Conservation (phyloP, 768 basidiomycete species). For the Phaffia tasmanica region DNA sequence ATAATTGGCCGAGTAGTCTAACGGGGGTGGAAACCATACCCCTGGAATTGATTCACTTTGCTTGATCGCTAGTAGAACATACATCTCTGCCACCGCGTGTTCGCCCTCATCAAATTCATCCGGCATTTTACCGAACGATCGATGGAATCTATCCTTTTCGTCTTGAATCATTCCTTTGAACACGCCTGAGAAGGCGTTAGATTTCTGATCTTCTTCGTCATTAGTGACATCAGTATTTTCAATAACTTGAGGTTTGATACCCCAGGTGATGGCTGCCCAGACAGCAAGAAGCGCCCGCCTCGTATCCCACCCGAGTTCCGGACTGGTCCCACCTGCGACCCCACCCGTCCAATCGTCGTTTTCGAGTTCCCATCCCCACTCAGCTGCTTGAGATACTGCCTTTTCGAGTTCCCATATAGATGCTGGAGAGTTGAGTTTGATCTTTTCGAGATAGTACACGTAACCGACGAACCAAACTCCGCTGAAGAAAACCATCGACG, state of each 20-base stretch:
- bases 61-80: not conserved
- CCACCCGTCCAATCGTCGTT: constrained; percentile 17
- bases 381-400: not conserved
- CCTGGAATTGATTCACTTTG: not conserved
- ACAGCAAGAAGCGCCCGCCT: not conserved
- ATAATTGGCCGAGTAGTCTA: not conserved
- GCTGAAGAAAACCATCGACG: too few species aligned
- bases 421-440: too few species aligned
- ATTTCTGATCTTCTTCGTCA: not conserved
- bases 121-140: not conserved
- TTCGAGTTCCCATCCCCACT: constrained; percentile 14
- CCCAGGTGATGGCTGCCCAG: constrained; percentile 3
- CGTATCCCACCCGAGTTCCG: not conserved
- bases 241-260: not conserved
- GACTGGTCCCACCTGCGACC: not conserved
- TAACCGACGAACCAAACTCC: too few species aligned
- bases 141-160: not conserved
- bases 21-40: not conserved
- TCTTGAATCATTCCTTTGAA: too few species aligned
- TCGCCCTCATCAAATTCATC: not conserved
- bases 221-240: not conserved
- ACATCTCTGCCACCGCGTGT: not conserved
- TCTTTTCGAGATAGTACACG: too few species aligned
- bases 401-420: too few species aligned
- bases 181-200: too few species aligned